These are phyloP conservation scores for Aspergillus intermedius DNA, from an alignment of 2,329 filamentous ascomycete genomes.

Conservation along the genomic window DNA sequence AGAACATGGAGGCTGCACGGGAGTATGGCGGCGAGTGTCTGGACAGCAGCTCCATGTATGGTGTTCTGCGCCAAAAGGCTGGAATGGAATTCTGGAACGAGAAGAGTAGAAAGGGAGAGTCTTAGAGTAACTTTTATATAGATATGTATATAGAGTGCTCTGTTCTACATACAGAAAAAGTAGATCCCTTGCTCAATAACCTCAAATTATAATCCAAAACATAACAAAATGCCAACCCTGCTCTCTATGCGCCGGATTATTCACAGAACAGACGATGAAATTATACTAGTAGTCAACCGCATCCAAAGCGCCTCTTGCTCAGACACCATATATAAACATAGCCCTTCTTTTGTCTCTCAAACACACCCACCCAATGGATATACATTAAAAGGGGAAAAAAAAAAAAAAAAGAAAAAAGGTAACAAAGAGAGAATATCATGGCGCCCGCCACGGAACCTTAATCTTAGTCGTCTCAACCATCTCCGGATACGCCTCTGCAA, in stretches of 20 bases:
- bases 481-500: slow-evolving; percentile 58
- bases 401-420: neutral
- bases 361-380: neutral
- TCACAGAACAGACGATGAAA: too few relatives aligned
- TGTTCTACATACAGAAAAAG: too few relatives aligned
- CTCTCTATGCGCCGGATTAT: too few relatives aligned
- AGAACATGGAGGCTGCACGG: slow-evolving; percentile 31
- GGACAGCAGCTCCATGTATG: slow-evolving; percentile 36
- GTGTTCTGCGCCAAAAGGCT: slow-evolving; percentile 29
- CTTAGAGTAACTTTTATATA: neutral
- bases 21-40: slow-evolving; percentile 32
- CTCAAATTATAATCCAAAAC: too few relatives aligned
- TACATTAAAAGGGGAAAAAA: neutral
- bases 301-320: too few relatives aligned
- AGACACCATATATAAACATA: too few relatives aligned
- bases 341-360: too few relatives aligned
- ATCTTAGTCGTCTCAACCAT: slow-evolving; percentile 41
- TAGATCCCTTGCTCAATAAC: too few relatives aligned
- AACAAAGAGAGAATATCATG: neutral
- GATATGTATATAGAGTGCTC: too few relatives aligned
- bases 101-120: slow-evolving; percentile 24
- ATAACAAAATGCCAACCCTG: too few relatives aligned
- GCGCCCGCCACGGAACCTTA: slow-evolving; percentile 9
- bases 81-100: slow-evolving; percentile 35
- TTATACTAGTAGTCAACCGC: too few relatives aligned